Conservation (phyloP, 768 basidiomycete species). For the Holtermanniella nyarrowii region DNA sequence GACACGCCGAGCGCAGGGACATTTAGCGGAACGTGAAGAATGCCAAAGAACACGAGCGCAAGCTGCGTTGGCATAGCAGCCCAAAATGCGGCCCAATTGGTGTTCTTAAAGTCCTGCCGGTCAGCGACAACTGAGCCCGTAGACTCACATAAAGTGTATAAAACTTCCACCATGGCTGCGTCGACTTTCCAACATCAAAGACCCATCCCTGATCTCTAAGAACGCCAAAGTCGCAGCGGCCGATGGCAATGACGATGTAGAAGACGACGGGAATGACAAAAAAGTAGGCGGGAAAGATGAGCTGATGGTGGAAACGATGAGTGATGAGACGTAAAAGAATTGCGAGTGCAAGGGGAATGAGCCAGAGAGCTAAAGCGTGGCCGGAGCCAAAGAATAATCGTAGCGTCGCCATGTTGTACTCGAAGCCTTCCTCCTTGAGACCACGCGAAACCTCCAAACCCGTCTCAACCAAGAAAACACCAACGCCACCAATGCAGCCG, state of each 20-base stretch:
- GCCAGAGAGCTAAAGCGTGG: constrained; percentile 65
- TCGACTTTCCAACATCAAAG: constrained; percentile 57
- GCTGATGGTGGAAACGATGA: constrained; percentile 66
- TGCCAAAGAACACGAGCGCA: constrained; percentile 52
- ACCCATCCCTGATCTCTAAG: constrained; percentile 70
- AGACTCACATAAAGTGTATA: constrained; percentile 62
- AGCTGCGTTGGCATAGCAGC: constrained; percentile 85
- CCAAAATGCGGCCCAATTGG: constrained; percentile 60
- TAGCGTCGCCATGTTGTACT: constrained; percentile 56
- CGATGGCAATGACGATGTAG: constrained; percentile 64
- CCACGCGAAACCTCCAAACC: constrained; percentile 79
- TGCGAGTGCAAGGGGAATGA: constrained; percentile 65
- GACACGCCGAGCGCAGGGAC: constrained; percentile 86
- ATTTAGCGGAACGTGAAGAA: constrained; percentile 41
- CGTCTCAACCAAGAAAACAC: constrained; percentile 79
- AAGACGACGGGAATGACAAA: constrained; percentile 65
- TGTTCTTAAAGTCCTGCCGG: constrained; percentile 51
- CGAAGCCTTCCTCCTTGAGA: constrained; percentile 62
- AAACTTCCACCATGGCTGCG: constrained; percentile 68
- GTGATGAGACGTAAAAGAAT: constrained; percentile 70
- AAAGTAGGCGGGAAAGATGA: constrained; percentile 64
- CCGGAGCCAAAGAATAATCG: constrained; percentile 56
- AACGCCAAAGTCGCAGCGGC: constrained; percentile 50
- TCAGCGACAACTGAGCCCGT: background rate
- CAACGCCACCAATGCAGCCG: constrained; percentile 91